Evolutionary conservation across 495 filamentous ascomycete genomes (phyloP), one percentile per base, ranked within the genome.

Genomic region (Penicillium cosmopolitanum): DNA sequence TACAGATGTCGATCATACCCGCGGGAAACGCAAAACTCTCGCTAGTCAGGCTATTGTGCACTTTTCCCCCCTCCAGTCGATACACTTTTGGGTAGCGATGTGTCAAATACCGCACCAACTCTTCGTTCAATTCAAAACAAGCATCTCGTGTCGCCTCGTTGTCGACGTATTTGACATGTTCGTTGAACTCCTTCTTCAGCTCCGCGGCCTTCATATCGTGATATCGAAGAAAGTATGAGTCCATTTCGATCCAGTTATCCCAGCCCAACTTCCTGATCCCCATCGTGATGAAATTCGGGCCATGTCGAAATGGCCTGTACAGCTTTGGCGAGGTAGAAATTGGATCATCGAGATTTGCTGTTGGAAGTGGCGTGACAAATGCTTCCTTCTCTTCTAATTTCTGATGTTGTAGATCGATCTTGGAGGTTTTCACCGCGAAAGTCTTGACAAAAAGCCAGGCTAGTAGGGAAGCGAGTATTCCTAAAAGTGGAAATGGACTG

Each of bases 201-300:
- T 90, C 80, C 4, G 73, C 72, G 2, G 78, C 78, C 69, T 92
- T 93, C 58, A 81, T 76, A 19, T 80, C 77, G 74, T 93, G 88
- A 69, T 79, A 92, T 42, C 80, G 82, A 6, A 82, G 77, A 68
- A 80, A 92, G 38, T 91, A 82, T 62, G 85, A 89, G 70, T 93
- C 90, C 35, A 92, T 81, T 73, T 92, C 81, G 60, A 92, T 91
- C 89, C 89, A 92, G 12, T 88, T 85, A 62, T 84, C 80, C 72
- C 84, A 87, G 42, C 82, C 73, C 72, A 91, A 80, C n/a, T 78
- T 82, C 52, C 88, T 84, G 13, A 92, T 80, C 6, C 89, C 89
- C 89, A 92, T 92, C 8, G 86, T 92, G 57, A 90, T 81, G 65
- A 88, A 81, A 35, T 77, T 76, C 9, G 86, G 86, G 0, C 89